phyloP scores from a whole-genome alignment of 2,329 filamentous ascomycete genomes.

The Monilinia aucupariae region DNA sequence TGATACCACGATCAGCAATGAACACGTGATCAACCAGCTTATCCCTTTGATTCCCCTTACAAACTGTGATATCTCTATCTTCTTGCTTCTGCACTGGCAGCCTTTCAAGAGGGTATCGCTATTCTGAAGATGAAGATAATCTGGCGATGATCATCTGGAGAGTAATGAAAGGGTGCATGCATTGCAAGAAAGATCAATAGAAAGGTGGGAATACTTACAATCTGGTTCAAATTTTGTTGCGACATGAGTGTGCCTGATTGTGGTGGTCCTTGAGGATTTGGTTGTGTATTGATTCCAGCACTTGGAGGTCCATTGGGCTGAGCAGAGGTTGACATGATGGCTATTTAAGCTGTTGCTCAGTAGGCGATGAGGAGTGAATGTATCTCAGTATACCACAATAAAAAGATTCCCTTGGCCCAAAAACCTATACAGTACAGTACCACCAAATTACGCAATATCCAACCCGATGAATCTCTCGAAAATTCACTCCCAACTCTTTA shows the following conservation, averaged over 20 bases:
- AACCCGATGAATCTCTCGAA: no score
- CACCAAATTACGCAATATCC: no score
- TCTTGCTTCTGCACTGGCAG: neutral
- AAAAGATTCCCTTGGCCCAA: no score
- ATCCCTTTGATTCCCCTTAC: neutral
- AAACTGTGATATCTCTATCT: neutral
- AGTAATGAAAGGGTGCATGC: no score
- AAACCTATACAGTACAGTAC: no score
- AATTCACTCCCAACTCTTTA: no score
- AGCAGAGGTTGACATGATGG: constrained; percentile 37
- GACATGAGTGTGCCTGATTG: constrained; percentile 53
- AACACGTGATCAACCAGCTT: neutral
- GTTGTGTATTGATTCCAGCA: constrained; percentile 42
- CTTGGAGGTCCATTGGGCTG: constrained; percentile 43
- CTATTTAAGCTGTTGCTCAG: neutral
- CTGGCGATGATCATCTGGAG: neutral
- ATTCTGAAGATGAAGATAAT: neutral
- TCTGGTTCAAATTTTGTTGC: constrained; percentile 90
- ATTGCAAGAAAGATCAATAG: no score
- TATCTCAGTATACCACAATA: no score
- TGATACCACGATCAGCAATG: neutral
- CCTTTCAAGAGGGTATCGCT: neutral
- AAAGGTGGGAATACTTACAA: constrained; percentile 57
- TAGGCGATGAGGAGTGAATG: no score
- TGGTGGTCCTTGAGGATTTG: constrained; percentile 43